phyloP scores from a whole-genome alignment of 768 basidiomycete genomes.

The Tylopilus rubrobrunneus region DNA sequence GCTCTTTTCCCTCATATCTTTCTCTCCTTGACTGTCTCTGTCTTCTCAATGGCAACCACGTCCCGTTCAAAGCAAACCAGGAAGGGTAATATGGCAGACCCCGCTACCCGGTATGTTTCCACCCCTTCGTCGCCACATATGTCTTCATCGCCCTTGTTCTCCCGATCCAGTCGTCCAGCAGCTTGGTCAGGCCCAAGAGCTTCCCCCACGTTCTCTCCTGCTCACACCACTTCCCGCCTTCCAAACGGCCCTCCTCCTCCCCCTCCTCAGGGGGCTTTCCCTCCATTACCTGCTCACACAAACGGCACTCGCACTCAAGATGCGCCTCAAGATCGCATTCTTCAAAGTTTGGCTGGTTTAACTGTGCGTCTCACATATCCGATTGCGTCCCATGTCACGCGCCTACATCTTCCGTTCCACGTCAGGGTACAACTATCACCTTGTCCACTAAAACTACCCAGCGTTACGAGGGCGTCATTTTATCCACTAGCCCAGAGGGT shows the following conservation, averaged over 20 bases:
- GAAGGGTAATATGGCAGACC: conserved; percentile 55
- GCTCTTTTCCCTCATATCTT: conserved; percentile 19
- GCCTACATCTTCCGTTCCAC: conserved; percentile 16
- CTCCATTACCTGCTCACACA: conserved; percentile 40
- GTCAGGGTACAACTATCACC: conserved; percentile 76
- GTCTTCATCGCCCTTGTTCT: conserved; percentile 10
- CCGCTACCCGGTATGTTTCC: conserved; percentile 45
- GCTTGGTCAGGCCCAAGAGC: conserved; percentile 70
- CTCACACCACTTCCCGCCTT: conserved; percentile 36
- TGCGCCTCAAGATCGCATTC: conserved; percentile 51
- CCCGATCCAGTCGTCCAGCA: conserved; percentile 38
- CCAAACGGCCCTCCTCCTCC: conserved; percentile 39
- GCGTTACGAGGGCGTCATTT: conserved; percentile 73
- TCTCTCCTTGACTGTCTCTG: conserved; percentile 30
- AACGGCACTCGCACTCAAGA: conserved; percentile 49
- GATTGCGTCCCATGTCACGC: conserved; percentile 9
- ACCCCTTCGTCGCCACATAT: conserved; percentile 12
- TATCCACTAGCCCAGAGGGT: conserved; percentile 56
- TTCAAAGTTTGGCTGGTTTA: conserved; percentile 64
- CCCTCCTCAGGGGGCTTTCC: conserved; percentile 36
- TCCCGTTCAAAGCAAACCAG: conserved; percentile 59
- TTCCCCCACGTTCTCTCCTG: conserved; percentile 68
- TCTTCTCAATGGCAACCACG: conserved; percentile 54
- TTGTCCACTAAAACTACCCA: conserved; percentile 64
- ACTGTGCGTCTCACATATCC: conserved; percentile 48